Conservation (phyloP, 2,329 filamentous ascomycete genomes). For the Lecanicillium sp. region DNA sequence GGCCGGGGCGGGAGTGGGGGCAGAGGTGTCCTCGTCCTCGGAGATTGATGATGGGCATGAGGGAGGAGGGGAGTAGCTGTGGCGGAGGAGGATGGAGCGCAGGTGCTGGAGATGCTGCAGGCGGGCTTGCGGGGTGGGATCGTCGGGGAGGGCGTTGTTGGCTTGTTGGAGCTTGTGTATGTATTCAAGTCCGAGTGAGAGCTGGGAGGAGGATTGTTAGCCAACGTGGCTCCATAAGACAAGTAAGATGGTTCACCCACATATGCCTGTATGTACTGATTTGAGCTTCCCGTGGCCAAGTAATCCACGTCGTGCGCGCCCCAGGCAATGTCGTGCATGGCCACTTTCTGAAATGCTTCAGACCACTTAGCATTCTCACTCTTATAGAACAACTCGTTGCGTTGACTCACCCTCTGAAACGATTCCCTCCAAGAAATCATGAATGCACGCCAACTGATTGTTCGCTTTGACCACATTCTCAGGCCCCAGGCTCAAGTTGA, state of each 20-base stretch:
- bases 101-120: not conserved
- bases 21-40: too few relatives aligned
- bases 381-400: not conserved
- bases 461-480: slow-evolving; percentile 3
- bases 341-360: slow-evolving; percentile 2
- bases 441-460: slow-evolving; percentile 5
- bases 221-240: not conserved
- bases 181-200: slow-evolving; percentile 4
- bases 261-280: slow-evolving; percentile 2
- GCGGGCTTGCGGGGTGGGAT: not conserved
- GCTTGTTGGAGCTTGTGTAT: slow-evolving; percentile 5
- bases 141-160: not conserved
- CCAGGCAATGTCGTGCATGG: slow-evolving; percentile 5
- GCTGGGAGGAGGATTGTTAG: not conserved
- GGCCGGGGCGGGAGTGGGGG: too few relatives aligned
- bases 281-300: not conserved
- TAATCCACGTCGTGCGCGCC: slow-evolving; percentile 6
- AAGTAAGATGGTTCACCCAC: not conserved
- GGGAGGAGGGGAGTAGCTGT: not conserved
- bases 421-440: slow-evolving; percentile 7
- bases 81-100: not conserved
- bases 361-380: not conserved
- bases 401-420: slow-evolving; percentile 2
- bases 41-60: too few relatives aligned
- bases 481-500: not conserved